Evolutionary conservation across 1,139 yeast species (phyloP).

Genomic region (Candida albicans): DNA sequence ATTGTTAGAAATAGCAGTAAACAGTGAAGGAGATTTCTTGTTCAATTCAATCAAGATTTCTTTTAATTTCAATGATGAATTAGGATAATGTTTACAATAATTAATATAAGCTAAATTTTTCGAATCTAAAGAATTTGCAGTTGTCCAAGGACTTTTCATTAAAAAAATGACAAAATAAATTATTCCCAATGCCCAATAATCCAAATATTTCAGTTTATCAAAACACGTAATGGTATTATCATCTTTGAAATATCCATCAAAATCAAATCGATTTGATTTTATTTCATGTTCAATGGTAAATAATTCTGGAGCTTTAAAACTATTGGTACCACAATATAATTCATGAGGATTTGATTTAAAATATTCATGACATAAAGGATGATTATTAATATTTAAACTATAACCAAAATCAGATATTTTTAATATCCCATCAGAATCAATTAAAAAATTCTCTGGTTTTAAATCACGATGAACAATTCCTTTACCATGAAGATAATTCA

Average conservation of each 20-base stretch:
- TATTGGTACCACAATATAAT: constrained; percentile 48
- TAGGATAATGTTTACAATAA: constrained; percentile 25
- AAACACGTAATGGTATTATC: neutral
- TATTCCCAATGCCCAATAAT: constrained; percentile 55
- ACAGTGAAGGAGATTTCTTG: constrained; percentile 14
- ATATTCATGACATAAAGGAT: constrained; percentile 18
- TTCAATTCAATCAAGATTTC: constrained; percentile 25
- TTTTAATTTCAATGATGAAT: constrained; percentile 17
- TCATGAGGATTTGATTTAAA: constrained; percentile 23
- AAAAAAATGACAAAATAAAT: constrained; percentile 46
- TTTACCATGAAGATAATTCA: constrained; percentile 43
- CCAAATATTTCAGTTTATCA: constrained; percentile 25
- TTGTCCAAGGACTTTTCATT: constrained; percentile 51
- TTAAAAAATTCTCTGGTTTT: constrained; percentile 55
- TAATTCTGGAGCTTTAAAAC: constrained; percentile 58
- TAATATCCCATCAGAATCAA: constrained; percentile 45
- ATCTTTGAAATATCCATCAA: constrained; percentile 6
- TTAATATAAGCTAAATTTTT: constrained; percentile 25
- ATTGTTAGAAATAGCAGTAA: too few species aligned
- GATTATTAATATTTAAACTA: constrained; percentile 34
- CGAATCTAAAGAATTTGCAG: constrained; percentile 27
- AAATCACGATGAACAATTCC: constrained; percentile 53
- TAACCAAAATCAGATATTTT: constrained; percentile 56
- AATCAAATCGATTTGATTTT: constrained; percentile 8
- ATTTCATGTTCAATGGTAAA: constrained; percentile 29